Percentiles rank a stretch among this genome's conserved stretches.
Evolutionary conservation across 768 basidiomycete genomes (phyloP).

Genomic region (Solioccasus polychromus): DNA sequence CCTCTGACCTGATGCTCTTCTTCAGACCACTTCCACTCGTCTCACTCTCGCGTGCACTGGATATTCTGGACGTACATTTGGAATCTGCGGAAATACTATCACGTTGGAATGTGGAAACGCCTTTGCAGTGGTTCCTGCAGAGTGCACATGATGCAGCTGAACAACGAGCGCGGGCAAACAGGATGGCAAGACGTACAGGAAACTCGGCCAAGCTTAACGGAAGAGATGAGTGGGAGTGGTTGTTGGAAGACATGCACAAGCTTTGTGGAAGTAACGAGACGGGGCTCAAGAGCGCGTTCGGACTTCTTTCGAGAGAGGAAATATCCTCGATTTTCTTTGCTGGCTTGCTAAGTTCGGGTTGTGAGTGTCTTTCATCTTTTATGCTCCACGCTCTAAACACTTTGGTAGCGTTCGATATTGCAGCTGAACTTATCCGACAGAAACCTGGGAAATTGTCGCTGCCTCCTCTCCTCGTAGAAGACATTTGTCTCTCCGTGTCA

Average conservation of each 20-base stretch:
- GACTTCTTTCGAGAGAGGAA: constrained; percentile 66
- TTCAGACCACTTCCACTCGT: constrained; percentile 75
- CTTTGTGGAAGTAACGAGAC: constrained; percentile 63
- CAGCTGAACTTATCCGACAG: constrained; percentile 57
- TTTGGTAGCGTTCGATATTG: constrained; percentile 60
- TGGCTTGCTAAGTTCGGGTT: constrained; percentile 81
- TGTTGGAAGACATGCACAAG: constrained; percentile 89
- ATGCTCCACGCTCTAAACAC: constrained; percentile 5
- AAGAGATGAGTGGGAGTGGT: constrained; percentile 79
- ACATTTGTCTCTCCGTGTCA: constrained; percentile 76
- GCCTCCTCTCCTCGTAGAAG: constrained; percentile 54
- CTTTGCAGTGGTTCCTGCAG: constrained; percentile 88
- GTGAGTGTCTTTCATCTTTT: constrained; percentile 51
- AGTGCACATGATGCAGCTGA: constrained; percentile 61
- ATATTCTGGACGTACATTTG: constrained; percentile 90
- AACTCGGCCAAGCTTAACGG: constrained; percentile 52
- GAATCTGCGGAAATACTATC: constrained; percentile 91
- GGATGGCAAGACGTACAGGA: constrained; percentile 74
- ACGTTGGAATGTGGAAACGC: constrained; percentile 81
- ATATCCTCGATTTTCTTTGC: constrained; percentile 80
- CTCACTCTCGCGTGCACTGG: constrained; percentile 78
- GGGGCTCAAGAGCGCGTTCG: constrained; percentile 74
- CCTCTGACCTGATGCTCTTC: constrained; percentile 75
- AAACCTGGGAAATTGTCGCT: constrained; percentile 47
- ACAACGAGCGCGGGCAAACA: constrained; percentile 83